Evolutionary conservation across 352 stramenopile genomes (phyloP).

Genomic region (Phytophthora multivora): DNA sequence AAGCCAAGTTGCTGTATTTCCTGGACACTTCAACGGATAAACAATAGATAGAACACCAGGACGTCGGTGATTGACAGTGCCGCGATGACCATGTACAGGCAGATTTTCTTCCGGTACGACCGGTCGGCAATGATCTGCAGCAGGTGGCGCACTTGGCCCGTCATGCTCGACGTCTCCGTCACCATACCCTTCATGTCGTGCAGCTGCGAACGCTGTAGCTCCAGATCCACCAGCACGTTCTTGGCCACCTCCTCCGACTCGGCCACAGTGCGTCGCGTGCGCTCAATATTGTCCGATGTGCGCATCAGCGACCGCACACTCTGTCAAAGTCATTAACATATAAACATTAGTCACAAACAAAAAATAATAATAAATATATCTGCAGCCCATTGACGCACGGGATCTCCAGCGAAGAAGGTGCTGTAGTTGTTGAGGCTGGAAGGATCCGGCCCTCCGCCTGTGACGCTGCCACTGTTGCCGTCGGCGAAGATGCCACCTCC

Average conservation of each 20-base stretch:
- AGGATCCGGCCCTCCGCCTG: constrained; percentile 29
- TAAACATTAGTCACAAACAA: too few species aligned
- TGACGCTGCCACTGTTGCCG: constrained; percentile 32
- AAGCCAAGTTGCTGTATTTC: constrained; percentile 1
- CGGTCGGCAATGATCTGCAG: constrained; percentile 77
- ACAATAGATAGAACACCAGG: constrained; percentile 87
- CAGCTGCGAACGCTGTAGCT: constrained; percentile 79
- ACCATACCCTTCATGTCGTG: constrained; percentile 86
- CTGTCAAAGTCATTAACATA: constrained; percentile 24
- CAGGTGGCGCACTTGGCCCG: constrained; percentile 62
- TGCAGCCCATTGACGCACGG: constrained; percentile 36
- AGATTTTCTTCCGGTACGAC: constrained; percentile 73
- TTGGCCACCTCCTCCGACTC: constrained; percentile 76
- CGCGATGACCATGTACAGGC: constrained; percentile 73
- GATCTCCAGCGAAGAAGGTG: constrained; percentile 63
- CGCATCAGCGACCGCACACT: constrained; percentile 67
- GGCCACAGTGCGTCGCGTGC: constrained; percentile 59
- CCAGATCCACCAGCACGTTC: constrained; percentile 76
- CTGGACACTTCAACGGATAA: constrained; percentile 50
- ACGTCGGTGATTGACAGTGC: constrained; percentile 70
- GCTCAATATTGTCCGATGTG: constrained; percentile 78
- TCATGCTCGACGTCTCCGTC: constrained; percentile 69
- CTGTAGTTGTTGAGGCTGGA: constrained; percentile 70
- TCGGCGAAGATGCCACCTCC: constrained; percentile 34
- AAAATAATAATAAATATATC: not conserved